A percentile compares a stretch with the other conserved stretches of the same genome.
phyloP scores from a whole-genome alignment of 495 filamentous ascomycete species.

The Podospora comata region DNA sequence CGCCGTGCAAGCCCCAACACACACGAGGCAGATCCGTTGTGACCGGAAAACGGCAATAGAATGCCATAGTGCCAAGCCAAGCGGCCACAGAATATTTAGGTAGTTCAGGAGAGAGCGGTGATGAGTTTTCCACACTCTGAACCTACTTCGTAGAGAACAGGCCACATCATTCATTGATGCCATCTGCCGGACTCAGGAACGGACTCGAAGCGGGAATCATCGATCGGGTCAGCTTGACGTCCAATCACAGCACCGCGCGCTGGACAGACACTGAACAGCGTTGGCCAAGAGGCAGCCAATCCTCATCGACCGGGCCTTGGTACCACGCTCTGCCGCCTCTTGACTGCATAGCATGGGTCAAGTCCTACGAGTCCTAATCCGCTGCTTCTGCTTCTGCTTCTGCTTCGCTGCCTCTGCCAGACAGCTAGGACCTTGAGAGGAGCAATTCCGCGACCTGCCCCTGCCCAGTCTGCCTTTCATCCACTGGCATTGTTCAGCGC shows the following conservation, averaged over 20 bases:
- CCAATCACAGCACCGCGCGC: neutral
- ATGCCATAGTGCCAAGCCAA: neutral
- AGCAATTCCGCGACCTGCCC: slow-evolving; percentile 15
- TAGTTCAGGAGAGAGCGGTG: neutral
- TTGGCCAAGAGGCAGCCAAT: slow-evolving; percentile 31
- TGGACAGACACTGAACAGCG: neutral
- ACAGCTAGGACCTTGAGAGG: slow-evolving; percentile 26
- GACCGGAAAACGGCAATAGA: slow-evolving; percentile 1
- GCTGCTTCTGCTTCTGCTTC: neutral
- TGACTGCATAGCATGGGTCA: slow-evolving; percentile 7
- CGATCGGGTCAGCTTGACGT: neutral
- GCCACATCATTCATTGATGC: neutral
- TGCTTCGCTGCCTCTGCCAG: slow-evolving; percentile 14
- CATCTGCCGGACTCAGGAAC: neutral
- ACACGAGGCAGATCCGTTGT: neutral
- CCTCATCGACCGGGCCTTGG: slow-evolving; percentile 4
- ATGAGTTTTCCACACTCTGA: neutral
- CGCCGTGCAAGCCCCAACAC: neutral
- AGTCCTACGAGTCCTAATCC: slow-evolving; percentile 29
- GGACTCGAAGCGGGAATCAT: neutral
- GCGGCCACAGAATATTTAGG: neutral
- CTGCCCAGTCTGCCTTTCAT: slow-evolving; percentile 9
- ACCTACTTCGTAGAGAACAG: too few species aligned
- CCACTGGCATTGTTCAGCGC: slow-evolving; percentile 14
- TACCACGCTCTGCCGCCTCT: slow-evolving; percentile 19